phyloP scores from a whole-genome alignment of 2,329 filamentous ascomycete species.

The Ceratocystis destructans region DNA sequence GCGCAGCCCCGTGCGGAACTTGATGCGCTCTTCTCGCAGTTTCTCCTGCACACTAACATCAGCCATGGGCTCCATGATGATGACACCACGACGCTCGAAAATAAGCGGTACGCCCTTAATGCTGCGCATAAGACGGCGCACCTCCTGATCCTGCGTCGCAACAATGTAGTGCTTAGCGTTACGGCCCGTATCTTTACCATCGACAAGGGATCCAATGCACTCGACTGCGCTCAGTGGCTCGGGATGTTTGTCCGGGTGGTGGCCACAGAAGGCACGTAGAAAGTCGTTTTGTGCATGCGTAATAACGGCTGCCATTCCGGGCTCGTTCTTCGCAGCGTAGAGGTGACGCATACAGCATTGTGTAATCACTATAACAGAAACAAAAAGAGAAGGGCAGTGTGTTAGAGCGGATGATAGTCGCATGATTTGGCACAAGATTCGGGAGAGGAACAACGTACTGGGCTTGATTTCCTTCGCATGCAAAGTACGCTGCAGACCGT shows the following conservation, averaged over 20 bases:
- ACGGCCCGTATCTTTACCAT: conserved; percentile 54
- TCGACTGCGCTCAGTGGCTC: conserved; percentile 55
- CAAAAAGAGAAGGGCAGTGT: conserved; percentile 1
- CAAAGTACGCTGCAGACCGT: conserved; percentile 64
- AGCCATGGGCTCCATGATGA: conserved; percentile 60
- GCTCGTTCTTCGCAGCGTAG: conserved; percentile 47
- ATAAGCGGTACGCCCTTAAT: conserved; percentile 62
- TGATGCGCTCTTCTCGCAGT: conserved; percentile 55
- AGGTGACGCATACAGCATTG: conserved; percentile 71
- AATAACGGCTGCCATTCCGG: conserved; percentile 47
- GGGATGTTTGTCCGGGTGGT: conserved; percentile 57
- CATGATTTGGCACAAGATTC: background rate
- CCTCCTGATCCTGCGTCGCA: conserved; percentile 54
- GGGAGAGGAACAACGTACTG: conserved; percentile 35
- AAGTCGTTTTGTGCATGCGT: conserved; percentile 55
- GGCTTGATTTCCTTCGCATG: conserved; percentile 69
- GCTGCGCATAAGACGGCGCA: conserved; percentile 49
- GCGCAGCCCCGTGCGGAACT: conserved; percentile 59
- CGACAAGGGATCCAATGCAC: conserved; percentile 62
- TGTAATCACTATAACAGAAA: conserved; percentile 48
- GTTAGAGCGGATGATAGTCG: conserved; percentile 19
- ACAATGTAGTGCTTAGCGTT: conserved; percentile 74
- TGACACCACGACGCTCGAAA: conserved; percentile 66
- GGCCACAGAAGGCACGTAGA: conserved; percentile 65
- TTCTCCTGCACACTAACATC: conserved; percentile 48